phyloP scores from a whole-genome alignment of 1,284 basidiomycete species.

The Leccinum laetum region DNA sequence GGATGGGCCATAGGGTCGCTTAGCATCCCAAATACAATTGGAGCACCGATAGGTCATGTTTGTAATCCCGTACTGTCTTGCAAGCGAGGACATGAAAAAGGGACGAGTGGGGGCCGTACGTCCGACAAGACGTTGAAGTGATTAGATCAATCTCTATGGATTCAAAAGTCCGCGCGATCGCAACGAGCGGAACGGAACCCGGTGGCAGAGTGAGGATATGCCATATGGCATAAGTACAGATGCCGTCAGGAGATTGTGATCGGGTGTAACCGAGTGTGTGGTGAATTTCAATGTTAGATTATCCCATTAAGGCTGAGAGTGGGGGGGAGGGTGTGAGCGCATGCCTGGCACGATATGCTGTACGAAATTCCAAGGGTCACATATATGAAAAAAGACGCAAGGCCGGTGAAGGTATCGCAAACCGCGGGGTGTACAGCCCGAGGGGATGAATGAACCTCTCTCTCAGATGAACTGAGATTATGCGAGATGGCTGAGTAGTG shows the following conservation, averaged over 20 bases:
- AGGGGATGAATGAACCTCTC: neutral
- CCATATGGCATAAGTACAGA: constrained; percentile 38
- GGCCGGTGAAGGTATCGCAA: constrained; percentile 10
- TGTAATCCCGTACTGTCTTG: constrained; percentile 8
- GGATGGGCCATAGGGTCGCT: constrained; percentile 9
- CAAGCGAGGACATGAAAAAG: constrained; percentile 18
- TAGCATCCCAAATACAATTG: constrained; percentile 7
- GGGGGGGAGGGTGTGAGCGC: constrained; percentile 12
- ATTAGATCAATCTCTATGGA: constrained; percentile 27
- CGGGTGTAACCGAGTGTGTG: constrained; percentile 25
- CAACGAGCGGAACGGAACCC: constrained; percentile 32
- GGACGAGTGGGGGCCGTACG: constrained; percentile 22
- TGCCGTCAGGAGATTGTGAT: constrained; percentile 28
- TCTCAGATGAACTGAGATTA: neutral
- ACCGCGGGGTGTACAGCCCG: constrained; percentile 11
- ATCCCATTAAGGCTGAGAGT: constrained; percentile 19
- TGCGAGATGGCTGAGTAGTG: neutral
- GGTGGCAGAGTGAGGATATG: constrained; percentile 29
- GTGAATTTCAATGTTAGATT: constrained; percentile 14
- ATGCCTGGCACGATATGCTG: constrained; percentile 20
- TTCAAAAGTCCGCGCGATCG: constrained; percentile 30
- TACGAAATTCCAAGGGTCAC: constrained; percentile 23
- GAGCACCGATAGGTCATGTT: constrained; percentile 11
- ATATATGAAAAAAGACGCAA: constrained; percentile 16
- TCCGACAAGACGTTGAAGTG: constrained; percentile 16